These are phyloP conservation scores for Linnemannia hyalina DNA, from an alignment of 192 early-diverging fungal genomes.

Conservation along the genomic window DNA sequence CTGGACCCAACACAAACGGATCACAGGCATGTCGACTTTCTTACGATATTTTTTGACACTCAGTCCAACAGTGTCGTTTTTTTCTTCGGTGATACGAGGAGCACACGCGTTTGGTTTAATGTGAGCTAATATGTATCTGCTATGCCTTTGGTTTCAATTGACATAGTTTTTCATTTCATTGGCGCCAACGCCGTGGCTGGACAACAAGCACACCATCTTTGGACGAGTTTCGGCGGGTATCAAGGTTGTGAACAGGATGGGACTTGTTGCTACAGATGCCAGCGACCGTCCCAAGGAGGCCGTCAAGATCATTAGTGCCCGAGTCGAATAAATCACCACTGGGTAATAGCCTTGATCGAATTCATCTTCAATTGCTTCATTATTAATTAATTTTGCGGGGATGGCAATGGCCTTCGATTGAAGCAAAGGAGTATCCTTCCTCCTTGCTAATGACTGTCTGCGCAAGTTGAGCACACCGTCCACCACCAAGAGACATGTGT, in stretches of 20 bases:
- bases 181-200: conserved; percentile 92
- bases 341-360: background rate
- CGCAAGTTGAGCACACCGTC: background rate
- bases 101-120: background rate
- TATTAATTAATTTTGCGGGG: background rate
- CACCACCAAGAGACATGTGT: background rate
- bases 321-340: conserved; percentile 35
- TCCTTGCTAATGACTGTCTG: background rate
- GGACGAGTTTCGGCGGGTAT: conserved; percentile 87
- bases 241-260: conserved; percentile 85
- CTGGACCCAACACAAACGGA: conserved; percentile 75
- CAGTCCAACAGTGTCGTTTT: background rate
- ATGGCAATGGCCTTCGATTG: background rate
- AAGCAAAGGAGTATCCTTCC: background rate
- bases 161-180: conserved; percentile 90
- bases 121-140: background rate
- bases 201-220: conserved; percentile 94
- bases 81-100: background rate
- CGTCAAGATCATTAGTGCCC: conserved; percentile 61
- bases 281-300: conserved; percentile 65
- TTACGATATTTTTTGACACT: conserved; percentile 15
- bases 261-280: conserved; percentile 71
- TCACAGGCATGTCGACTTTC: conserved; percentile 59
- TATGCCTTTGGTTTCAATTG: background rate
- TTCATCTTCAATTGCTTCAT: too few species aligned